These are phyloP conservation scores for Aureobasidium sp. DNA, from an alignment of 2,329 filamentous ascomycete species.

Conservation along the genomic window DNA sequence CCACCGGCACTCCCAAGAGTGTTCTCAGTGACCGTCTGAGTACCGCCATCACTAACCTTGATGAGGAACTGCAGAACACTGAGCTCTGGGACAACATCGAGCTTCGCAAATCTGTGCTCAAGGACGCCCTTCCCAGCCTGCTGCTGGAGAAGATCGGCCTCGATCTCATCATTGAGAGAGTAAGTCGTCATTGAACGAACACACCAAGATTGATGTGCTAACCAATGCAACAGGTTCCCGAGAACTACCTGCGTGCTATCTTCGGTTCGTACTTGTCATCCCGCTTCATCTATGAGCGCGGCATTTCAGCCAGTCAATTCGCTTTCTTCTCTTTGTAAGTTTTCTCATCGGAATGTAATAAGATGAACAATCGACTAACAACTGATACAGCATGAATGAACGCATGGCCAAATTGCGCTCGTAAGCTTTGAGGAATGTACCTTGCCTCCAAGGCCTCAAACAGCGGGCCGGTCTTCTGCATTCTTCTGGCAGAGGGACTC, in stretches of 20 bases:
- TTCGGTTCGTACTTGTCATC: slow-evolving; percentile 94
- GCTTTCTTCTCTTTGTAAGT: slow-evolving; percentile 60
- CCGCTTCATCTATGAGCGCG: slow-evolving; percentile 93
- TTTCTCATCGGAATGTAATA: not conserved
- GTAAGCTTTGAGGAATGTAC: not conserved
- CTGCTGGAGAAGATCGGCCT: slow-evolving; percentile 84
- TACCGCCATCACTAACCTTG: slow-evolving; percentile 86
- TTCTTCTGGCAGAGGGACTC: not conserved
- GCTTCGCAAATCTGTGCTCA: slow-evolving; percentile 68
- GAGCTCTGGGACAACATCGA: slow-evolving; percentile 80
- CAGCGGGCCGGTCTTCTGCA: not conserved
- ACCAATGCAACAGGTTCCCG: slow-evolving; percentile 54
- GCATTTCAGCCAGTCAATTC: slow-evolving; percentile 87
- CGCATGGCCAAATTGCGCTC: slow-evolving; percentile 32
- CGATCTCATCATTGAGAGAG: slow-evolving; percentile 74
- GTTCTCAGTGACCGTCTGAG: slow-evolving; percentile 88
- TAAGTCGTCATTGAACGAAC: slow-evolving; percentile 31
- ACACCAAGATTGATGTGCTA: not conserved
- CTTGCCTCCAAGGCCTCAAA: not conserved
- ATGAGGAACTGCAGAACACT: slow-evolving; percentile 90
- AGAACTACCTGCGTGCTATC: slow-evolving; percentile 85
- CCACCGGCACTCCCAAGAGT: slow-evolving; percentile 69
- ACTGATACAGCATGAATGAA: slow-evolving; percentile 34
- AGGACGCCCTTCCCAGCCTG: slow-evolving; percentile 76
- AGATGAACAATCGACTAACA: not conserved